phyloP scores from a whole-genome alignment of 2,329 filamentous ascomycete genomes.

The Ophiostoma perfectum region DNA sequence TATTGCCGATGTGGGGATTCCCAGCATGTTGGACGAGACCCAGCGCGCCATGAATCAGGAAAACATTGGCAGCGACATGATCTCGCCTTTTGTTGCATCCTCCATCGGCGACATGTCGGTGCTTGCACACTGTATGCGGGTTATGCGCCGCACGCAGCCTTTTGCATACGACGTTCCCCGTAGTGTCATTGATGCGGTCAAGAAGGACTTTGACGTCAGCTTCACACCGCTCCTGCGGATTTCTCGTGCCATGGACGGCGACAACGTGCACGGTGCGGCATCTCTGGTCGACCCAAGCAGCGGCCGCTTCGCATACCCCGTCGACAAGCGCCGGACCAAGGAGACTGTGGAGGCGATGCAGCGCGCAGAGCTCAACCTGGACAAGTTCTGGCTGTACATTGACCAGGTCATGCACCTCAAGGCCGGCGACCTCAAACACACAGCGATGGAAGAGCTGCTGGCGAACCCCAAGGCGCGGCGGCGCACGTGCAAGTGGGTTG shows the following conservation, averaged over 20 bases:
- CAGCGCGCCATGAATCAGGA: slow-evolving; percentile 8
- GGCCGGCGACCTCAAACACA: not conserved
- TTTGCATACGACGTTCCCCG: not conserved
- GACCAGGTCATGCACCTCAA: slow-evolving; percentile 30
- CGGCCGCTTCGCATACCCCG: slow-evolving; percentile 40
- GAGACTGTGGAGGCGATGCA: slow-evolving; percentile 42
- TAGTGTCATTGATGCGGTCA: not conserved
- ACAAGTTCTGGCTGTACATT: slow-evolving; percentile 41
- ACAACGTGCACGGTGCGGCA: slow-evolving; percentile 21
- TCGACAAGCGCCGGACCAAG: slow-evolving; percentile 42
- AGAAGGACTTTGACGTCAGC: not conserved
- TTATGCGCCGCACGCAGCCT: not conserved
- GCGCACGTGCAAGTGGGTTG: slow-evolving; percentile 10
- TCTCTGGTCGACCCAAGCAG: slow-evolving; percentile 34
- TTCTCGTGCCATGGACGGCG: not conserved
- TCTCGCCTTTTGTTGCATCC: not conserved
- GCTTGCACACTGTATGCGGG: not conserved
- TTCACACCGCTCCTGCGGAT: not conserved
- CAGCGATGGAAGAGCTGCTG: not conserved
- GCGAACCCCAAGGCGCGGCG: not conserved
- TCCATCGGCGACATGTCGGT: not conserved
- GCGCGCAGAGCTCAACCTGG: slow-evolving; percentile 43
- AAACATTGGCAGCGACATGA: not conserved
- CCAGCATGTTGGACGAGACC: slow-evolving; percentile 8
- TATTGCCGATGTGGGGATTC: not conserved